Evolutionary conservation across 192 early-diverging fungal genomes (phyloP), one percentile per base, ranked within the genome.

Genomic region (Diversispora epigaea): DNA sequence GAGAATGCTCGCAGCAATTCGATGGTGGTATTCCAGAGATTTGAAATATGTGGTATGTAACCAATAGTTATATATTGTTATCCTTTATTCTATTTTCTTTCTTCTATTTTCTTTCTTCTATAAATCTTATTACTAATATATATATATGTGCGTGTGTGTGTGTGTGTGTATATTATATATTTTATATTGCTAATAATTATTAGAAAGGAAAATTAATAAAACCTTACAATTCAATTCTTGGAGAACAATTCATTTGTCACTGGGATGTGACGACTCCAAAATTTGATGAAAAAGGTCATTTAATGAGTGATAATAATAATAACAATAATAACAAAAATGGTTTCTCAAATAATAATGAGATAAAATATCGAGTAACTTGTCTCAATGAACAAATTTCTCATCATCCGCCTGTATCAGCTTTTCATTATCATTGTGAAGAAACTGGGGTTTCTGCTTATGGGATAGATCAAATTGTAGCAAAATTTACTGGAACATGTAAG

Each of bases 1-100:
- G 78, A 86, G 90, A 54, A 90, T 91, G 89, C 69, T 93, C 44
- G 86, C 87, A 12, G 84, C 89, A 49, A 80, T 91, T 52, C 84
- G 89, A 47, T 93, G 90, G 89, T 91, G 89, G 86, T 88, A 83
- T 74, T 86, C 89, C 22, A 91, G 90, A 76, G 87, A 90, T 65
- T 85, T 89, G 15, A 91, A 91, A 74, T 84, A 84, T 66, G 78
- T 81, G 22, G 85, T 83, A 4, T 22, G 70, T 77, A 32, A 9
- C 25, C 22, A 25, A 19, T 41, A 0, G n/a, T 78, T 17, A 56
- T 17, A 56, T 47, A 40, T 12, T 21, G 19, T 10, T 19, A 39
- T 19, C 41, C 12, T 4, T n/a, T 56, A 32, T n/a, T 22, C 45
- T 0, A 19, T 17, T n/a, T n/a, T 39, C 25, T 19, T 14, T n/a